Evolutionary conservation across 2,329 filamentous ascomycete genomes (phyloP).

Genomic region (Ceratocystiopsis sp.): DNA sequence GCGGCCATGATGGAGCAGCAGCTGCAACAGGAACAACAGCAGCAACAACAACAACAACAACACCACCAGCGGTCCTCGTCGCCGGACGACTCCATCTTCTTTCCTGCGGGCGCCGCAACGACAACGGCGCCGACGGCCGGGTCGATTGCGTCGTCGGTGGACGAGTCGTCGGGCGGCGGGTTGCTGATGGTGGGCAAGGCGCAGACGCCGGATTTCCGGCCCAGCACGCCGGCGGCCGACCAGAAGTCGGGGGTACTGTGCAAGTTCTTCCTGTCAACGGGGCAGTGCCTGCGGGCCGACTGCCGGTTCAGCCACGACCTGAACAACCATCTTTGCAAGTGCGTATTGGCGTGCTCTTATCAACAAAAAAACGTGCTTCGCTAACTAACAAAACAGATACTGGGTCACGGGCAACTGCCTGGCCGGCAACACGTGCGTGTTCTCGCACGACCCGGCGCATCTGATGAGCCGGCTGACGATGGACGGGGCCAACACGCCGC

Average conservation of each 20-base stretch:
- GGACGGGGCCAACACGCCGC: slow-evolving; percentile 48
- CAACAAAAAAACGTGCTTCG: no score
- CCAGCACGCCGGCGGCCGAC: slow-evolving; percentile 51
- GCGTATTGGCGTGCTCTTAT: slow-evolving; percentile 27
- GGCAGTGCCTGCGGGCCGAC: slow-evolving; percentile 88
- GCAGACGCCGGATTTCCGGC: slow-evolving; percentile 58
- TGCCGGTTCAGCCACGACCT: slow-evolving; percentile 95
- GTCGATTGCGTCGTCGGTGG: slow-evolving; percentile 13
- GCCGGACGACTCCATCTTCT: no score
- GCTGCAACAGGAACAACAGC: slow-evolving; percentile 28
- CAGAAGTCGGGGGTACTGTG: slow-evolving; percentile 81
- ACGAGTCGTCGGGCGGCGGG: slow-evolving; percentile 37
- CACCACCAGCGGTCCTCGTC: no score
- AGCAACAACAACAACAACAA: slow-evolving; percentile 17
- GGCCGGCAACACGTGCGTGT: slow-evolving; percentile 84
- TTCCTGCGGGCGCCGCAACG: not conserved
- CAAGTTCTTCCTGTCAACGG: slow-evolving; percentile 91
- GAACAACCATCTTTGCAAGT: slow-evolving; percentile 96
- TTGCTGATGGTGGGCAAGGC: slow-evolving; percentile 72
- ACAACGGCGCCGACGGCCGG: slow-evolving; percentile 2
- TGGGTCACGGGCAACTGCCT: slow-evolving; percentile 94
- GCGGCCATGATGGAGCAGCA: slow-evolving; percentile 70
- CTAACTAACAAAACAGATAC: slow-evolving; percentile 38
- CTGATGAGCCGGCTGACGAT: slow-evolving; percentile 68
- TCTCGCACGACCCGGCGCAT: slow-evolving; percentile 86